Conservation (phyloP, 2,329 filamentous ascomycete genomes). For the Stagonosporopsis vannaccii region DNA sequence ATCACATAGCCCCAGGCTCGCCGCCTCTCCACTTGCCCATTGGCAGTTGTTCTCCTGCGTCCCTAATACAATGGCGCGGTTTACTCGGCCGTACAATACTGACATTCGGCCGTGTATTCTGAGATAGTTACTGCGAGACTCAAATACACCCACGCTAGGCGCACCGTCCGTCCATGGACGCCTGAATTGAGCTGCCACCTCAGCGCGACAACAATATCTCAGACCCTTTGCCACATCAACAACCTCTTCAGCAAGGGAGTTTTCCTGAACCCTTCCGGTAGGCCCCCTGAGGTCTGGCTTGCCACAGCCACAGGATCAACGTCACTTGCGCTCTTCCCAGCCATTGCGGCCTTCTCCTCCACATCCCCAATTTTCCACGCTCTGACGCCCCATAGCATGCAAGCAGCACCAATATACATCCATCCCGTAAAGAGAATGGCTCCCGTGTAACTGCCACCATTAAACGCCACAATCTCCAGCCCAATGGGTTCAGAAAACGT, state of each 20-base stretch:
- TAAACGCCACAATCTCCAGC: constrained; percentile 59
- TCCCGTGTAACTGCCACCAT: constrained; percentile 61
- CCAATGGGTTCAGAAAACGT: constrained; percentile 68
- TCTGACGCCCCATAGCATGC: constrained; percentile 62
- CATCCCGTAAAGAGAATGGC: constrained; percentile 67
- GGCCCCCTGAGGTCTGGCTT: not conserved
- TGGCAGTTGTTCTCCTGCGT: too few relatives aligned
- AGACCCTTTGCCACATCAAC: constrained; percentile 43
- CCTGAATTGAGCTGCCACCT: too few relatives aligned
- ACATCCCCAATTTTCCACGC: constrained; percentile 68
- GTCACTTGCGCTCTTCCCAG: constrained; percentile 33
- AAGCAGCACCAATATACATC: constrained; percentile 67
- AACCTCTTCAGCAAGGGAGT: constrained; percentile 40
- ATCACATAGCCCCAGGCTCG: too few relatives aligned
- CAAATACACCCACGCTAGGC: too few relatives aligned
- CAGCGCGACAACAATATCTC: not conserved
- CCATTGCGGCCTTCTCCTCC: constrained; percentile 50
- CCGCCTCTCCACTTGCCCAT: too few relatives aligned
- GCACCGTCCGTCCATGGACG: too few relatives aligned
- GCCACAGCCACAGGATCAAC: constrained; percentile 30
- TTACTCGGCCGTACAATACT: too few relatives aligned
- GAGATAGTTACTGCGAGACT: too few relatives aligned
- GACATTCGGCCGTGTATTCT: too few relatives aligned
- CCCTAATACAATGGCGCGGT: too few relatives aligned
- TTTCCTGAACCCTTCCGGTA: constrained; percentile 23